These are phyloP conservation scores for apple (Malus domestica) DNA, from an alignment of 306 rosid species.

Conservation along the genomic window ASM211411v1 NC_041804.1:37344501-37345000, in stretches of 20 bases:
- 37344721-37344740: neutral
- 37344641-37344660: no score
- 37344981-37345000: neutral
- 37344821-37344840: neutral
- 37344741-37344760: neutral
- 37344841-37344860: neutral
- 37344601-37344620: no score
- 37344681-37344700: no score
- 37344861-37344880: slow-evolving; percentile 21
- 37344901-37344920: slow-evolving; percentile 83
- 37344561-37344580: neutral
- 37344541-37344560: slow-evolving; percentile 13
- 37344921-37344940: slow-evolving; percentile 91
- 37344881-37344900: slow-evolving; percentile 99
- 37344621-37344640: no score
- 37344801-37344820: neutral
- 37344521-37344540: slow-evolving; percentile 98
- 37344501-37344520: slow-evolving; percentile 91
- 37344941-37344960: slow-evolving; percentile 91
- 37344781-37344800: neutral
- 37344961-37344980: slow-evolving; percentile 54
- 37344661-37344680: no score
- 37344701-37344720: neutral
- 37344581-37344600: neutral
- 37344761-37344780: neutral